Percentiles rank a stretch among this genome's conserved stretches.
phyloP scores from a whole-genome alignment of 164 flowering plant species.

The Akebia trifoliata region DNA sequence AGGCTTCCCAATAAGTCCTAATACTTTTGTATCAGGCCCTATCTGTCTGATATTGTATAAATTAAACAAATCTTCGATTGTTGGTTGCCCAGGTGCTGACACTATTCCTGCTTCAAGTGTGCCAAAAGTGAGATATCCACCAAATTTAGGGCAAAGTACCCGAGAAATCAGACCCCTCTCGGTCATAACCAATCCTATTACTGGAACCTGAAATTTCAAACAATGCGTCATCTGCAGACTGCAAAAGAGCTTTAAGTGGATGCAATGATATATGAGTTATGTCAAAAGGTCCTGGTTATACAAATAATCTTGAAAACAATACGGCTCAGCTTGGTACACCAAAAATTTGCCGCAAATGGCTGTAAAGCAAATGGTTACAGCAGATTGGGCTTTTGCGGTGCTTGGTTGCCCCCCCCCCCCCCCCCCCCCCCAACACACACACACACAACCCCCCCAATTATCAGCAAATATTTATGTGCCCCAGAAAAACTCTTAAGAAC shows the following conservation, averaged over 20 bases:
- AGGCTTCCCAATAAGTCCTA: conserved; percentile 93
- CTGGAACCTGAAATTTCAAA: conserved; percentile 62
- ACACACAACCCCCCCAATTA: too few species aligned
- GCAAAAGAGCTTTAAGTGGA: background rate
- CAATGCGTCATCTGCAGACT: conserved; percentile 10
- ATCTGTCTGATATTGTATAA: conserved; percentile 68
- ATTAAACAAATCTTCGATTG: conserved; percentile 60
- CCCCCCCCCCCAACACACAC: too few species aligned
- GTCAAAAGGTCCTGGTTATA: too few species aligned
- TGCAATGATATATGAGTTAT: background rate
- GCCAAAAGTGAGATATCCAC: conserved; percentile 94
- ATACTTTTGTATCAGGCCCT: conserved; percentile 74
- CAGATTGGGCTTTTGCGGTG: too few species aligned
- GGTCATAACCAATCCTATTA: conserved; percentile 85
- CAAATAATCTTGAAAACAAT: too few species aligned
- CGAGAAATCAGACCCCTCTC: conserved; percentile 89
- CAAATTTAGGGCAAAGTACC: conserved; percentile 82
- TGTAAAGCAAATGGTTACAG: too few species aligned
- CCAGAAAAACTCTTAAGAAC: too few species aligned
- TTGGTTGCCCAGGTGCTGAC: conserved; percentile 98
- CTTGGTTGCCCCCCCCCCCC: too few species aligned
- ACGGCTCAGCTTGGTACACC: too few species aligned
- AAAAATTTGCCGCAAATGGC: too few species aligned
- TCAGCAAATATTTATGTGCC: too few species aligned
- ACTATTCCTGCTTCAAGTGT: conserved; percentile 62